phyloP scores from a whole-genome alignment of 306 rosid genomes.

The Alnus glutinosa region DNA sequence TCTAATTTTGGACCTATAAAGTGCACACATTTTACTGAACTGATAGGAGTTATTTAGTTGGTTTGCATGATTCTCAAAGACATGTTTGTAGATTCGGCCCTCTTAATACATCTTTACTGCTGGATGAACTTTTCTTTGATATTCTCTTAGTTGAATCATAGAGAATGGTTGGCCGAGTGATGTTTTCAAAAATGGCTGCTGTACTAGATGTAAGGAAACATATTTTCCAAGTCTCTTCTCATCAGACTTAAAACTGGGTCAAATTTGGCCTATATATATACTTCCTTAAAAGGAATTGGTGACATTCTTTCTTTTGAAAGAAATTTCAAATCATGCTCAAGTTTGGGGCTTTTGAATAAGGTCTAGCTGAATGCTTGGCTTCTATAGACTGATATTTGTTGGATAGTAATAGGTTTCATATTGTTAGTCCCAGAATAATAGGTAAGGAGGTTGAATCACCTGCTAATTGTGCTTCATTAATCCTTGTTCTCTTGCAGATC shows the following conservation, averaged over 20 bases:
- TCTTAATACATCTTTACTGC: background rate
- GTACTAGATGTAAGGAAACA: background rate
- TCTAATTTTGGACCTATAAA: background rate
- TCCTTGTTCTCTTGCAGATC: slow-evolving; percentile 30
- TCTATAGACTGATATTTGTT: background rate
- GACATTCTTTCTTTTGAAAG: background rate
- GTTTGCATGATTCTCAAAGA: background rate
- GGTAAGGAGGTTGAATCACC: background rate
- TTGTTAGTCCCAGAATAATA: background rate
- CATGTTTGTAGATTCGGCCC: background rate
- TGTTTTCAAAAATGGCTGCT: background rate
- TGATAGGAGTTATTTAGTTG: background rate
- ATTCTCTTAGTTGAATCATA: background rate
- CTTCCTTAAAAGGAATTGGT: background rate
- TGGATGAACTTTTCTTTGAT: background rate
- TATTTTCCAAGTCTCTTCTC: background rate
- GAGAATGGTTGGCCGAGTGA: background rate
- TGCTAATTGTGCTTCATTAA: background rate
- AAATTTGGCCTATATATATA: background rate
- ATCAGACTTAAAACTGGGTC: background rate
- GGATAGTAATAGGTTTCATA: background rate
- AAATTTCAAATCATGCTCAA: background rate
- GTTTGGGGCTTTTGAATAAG: background rate
- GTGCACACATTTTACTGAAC: no score
- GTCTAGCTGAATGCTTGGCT: background rate